A percentile compares a stretch with the other conserved stretches of the same genome.
These are phyloP conservation scores for Penicillium coprophilum DNA, from an alignment of 495 filamentous ascomycete genomes.

Conservation along the genomic window DNA sequence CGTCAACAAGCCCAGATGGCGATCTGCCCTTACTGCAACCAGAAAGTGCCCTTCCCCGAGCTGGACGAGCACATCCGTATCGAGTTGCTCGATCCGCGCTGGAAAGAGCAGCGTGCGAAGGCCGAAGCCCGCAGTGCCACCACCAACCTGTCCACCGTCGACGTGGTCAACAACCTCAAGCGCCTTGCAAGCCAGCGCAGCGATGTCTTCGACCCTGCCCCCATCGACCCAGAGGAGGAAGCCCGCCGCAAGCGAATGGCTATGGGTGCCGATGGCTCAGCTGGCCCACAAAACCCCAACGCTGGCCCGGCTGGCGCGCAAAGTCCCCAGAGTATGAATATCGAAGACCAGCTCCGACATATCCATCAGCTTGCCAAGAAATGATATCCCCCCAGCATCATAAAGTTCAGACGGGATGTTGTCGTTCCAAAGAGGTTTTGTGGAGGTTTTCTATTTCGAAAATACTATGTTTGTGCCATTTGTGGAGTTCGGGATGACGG, in stretches of 20 bases:
- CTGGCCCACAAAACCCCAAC: conserved; percentile 23
- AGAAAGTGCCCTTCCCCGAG: conserved; percentile 81
- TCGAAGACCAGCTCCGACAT: conserved; percentile 51
- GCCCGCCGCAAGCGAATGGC: conserved; percentile 77
- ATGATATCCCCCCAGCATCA: conserved; percentile 11
- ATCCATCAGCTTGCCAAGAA: conserved; percentile 45
- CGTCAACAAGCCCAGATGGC: conserved; percentile 63
- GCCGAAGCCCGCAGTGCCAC: conserved; percentile 78
- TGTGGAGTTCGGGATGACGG: conserved; percentile 18
- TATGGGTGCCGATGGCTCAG: background rate
- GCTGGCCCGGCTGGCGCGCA: conserved; percentile 30
- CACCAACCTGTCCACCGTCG: conserved; percentile 81
- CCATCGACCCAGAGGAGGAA: conserved; percentile 60
- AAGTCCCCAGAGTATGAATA: conserved; percentile 46
- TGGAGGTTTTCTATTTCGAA: conserved; percentile 11
- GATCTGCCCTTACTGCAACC: conserved; percentile 91
- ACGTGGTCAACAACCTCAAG: conserved; percentile 93
- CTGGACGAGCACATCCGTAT: conserved; percentile 94
- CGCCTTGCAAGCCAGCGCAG: conserved; percentile 89
- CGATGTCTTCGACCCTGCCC: conserved; percentile 78
- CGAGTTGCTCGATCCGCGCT: conserved; percentile 90
- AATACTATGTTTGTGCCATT: conserved; percentile 3
- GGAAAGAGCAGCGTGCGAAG: conserved; percentile 94
- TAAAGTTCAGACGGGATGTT: conserved; percentile 2
- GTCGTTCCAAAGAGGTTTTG: conserved; percentile 6